Conservation (phyloP, 2,329 filamentous ascomycete genomes). For the Aspergillus sp. region DNA sequence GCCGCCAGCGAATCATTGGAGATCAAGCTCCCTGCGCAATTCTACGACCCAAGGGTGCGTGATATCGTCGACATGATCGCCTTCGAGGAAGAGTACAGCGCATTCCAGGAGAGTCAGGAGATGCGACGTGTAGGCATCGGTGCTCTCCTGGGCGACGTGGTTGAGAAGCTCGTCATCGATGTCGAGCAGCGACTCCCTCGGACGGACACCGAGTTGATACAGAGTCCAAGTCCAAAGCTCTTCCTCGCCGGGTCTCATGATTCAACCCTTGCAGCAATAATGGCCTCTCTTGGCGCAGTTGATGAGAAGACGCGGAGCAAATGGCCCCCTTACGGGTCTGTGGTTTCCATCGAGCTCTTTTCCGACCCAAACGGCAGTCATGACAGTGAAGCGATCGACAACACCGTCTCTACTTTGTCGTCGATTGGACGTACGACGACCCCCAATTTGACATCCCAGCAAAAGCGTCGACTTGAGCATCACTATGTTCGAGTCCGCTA, state of each 20-base stretch:
- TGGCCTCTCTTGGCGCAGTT: no score
- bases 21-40: no score
- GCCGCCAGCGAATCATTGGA: no score
- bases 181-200: background rate
- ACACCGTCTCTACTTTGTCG: background rate
- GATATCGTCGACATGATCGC: no score
- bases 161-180: background rate
- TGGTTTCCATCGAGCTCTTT: constrained; percentile 1
- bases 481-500: constrained; percentile 1
- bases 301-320: no score
- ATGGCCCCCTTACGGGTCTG: background rate
- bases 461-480: background rate
- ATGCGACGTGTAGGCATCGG: constrained; percentile 1
- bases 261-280: no score
- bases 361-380: background rate
- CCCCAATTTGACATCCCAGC: background rate
- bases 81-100: no score
- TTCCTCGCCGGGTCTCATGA: no score
- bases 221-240: no score
- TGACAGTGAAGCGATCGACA: background rate
- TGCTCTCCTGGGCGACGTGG: background rate
- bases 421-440: background rate
- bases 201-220: background rate
- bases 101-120: background rate
- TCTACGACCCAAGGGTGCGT: no score